Percentiles rank a stretch among this genome's conserved stretches.
Evolutionary conservation across 2,329 filamentous ascomycete species (phyloP).

Genomic region (Trichoderma cornu-damae): DNA sequence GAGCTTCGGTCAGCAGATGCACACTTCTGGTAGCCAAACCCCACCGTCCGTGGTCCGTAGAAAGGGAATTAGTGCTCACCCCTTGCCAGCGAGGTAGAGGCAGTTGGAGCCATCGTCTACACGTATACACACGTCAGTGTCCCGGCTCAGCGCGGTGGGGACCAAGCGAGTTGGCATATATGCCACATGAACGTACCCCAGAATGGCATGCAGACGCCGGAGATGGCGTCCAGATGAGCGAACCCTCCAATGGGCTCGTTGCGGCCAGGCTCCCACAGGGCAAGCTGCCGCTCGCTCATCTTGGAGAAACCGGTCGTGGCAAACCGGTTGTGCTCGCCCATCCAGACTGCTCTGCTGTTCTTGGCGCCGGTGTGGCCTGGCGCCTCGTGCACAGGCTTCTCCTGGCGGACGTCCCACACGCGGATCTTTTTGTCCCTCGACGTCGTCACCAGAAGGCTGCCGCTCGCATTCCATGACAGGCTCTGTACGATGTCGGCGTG

Average conservation of each 20-base stretch:
- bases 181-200: constrained; percentile 65
- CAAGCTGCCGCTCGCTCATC: constrained; percentile 97
- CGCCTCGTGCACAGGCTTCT: constrained; percentile 78
- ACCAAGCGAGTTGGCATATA: no score
- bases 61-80: no score
- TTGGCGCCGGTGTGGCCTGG: constrained; percentile 88
- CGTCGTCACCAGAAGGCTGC: constrained; percentile 81
- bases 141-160: background rate
- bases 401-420: constrained; percentile 94
- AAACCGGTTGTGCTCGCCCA: constrained; percentile 94
- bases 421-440: constrained; percentile 97
- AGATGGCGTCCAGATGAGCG: constrained; percentile 86
- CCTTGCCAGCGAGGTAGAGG: constrained; percentile 94
- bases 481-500: constrained; percentile 92
- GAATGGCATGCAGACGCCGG: constrained; percentile 98
- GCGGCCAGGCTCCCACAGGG: constrained; percentile 87
- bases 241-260: constrained; percentile 87
- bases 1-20: constrained; percentile 2
- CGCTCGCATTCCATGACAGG: constrained; percentile 89
- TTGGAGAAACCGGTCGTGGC: constrained; percentile 95
- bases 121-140: constrained; percentile 25
- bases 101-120: constrained; percentile 85
- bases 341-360: constrained; percentile 94
- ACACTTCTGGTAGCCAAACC: background rate
- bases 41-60: no score